A percentile compares a stretch with the other conserved stretches of the same genome.
Evolutionary conservation across 2,329 filamentous ascomycete species (phyloP).

Genomic region (Hymenoscyphus repandus): DNA sequence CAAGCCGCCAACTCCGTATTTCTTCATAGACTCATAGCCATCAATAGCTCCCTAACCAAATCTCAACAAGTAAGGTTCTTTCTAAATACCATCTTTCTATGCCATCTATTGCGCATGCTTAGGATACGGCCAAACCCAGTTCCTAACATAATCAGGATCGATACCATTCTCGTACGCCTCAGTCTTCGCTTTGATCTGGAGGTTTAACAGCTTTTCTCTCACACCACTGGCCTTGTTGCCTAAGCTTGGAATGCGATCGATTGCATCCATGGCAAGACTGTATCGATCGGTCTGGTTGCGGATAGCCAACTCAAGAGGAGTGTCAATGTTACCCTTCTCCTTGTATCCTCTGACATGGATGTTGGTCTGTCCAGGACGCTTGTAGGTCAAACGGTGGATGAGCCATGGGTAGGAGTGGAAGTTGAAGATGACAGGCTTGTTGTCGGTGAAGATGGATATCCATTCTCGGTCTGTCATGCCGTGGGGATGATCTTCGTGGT

Average conservation of each 20-base stretch:
- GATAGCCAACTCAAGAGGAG: conserved; percentile 72
- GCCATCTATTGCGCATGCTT: not conserved
- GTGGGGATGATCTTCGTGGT: conserved; percentile 65
- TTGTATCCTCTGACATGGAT: conserved; percentile 73
- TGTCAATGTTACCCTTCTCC: conserved; percentile 82
- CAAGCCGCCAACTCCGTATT: not conserved
- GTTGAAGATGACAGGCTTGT: conserved; percentile 74
- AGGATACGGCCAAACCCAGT: conserved; percentile 28
- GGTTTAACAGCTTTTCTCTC: conserved; percentile 58
- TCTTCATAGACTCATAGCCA: conserved; percentile 11
- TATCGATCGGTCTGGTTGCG: conserved; percentile 74
- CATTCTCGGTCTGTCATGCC: conserved; percentile 64
- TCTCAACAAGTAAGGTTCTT: too few species aligned
- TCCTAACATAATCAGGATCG: conserved; percentile 45
- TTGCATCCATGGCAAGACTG: conserved; percentile 70
- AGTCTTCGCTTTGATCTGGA: conserved; percentile 58
- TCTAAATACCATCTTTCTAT: too few species aligned
- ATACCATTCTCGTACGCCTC: conserved; percentile 65
- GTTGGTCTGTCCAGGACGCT: conserved; percentile 62
- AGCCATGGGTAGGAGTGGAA: conserved; percentile 83
- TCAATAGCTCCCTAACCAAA: too few species aligned
- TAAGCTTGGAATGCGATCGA: conserved; percentile 60
- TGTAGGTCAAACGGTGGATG: conserved; percentile 71
- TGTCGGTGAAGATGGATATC: conserved; percentile 62
- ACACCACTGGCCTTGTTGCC: conserved; percentile 58